Evolutionary conservation across 129 eudicot genomes (phyloP), one percentile per base, ranked within the genome.

Genomic region (Saposhnikovia divaricata): DNA sequence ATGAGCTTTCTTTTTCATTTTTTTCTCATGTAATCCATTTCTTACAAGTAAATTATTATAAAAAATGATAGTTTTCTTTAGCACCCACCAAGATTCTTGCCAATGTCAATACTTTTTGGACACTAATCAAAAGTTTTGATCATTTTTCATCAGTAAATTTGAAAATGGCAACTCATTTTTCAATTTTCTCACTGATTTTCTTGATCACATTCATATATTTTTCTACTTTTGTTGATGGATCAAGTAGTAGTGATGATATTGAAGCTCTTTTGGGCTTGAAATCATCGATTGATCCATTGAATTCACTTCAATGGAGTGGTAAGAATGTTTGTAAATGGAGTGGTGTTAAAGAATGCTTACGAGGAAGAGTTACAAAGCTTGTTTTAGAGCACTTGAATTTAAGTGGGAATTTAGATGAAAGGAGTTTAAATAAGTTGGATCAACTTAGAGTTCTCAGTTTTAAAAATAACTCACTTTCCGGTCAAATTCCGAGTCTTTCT

Each of bases 331-430:
- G 99, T 83, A 75, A 82, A 43, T 95, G 99, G 99, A 77, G 87
- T 51, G 99, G 97, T 2, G 87, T 95, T 8, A 90, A 73, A 79
- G 93, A 90, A 80, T 95, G 99, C 79, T 79, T 85, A 44, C 80
- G 51, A 9, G 97, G 97, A 9, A 88, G 97, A 50, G 96, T 95
- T 13, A 83, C 91, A 6, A 95, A 95, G 83, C 97, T 95, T 76
- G 97, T 95, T 25, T 85, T 95, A 53, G 99, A 94, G 25, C 81
- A 86, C 43, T 23, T 82, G 7, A 88, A 86, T 43, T 85, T 94
- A 53, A 83, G 72, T 43, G 97, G 98, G 12, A 72, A 59, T 68
- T 75, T 94, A 44, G 86, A 87, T 75, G 87, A 85, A 44, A 65
- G 23, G 18, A 80, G 31, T 63, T 83, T 94, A 4, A 85, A 84